Evolutionary conservation across 805 yeast species (phyloP).

Genomic region (Zygosaccharomyces bailii): DNA sequence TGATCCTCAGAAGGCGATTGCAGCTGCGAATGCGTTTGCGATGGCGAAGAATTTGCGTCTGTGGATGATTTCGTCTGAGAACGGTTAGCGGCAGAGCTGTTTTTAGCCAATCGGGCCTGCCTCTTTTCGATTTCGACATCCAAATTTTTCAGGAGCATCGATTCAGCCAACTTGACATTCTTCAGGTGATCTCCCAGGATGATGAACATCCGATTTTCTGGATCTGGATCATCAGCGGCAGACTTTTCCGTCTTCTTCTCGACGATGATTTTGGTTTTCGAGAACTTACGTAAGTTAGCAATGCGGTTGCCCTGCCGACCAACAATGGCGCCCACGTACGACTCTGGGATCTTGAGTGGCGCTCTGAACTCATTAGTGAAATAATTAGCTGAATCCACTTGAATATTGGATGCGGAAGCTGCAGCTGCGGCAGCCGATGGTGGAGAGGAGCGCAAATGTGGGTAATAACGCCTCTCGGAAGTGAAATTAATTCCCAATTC

Average conservation of each 20-base stretch:
- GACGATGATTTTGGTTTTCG: conserved; percentile 77
- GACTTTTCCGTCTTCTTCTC: conserved; percentile 61
- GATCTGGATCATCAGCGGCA: conserved; percentile 33
- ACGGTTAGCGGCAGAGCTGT: background rate
- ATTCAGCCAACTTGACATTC: conserved; percentile 55
- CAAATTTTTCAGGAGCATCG: conserved; percentile 53
- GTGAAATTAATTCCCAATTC: conserved; percentile 26
- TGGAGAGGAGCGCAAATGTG: conserved; percentile 47
- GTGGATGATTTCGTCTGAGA: background rate
- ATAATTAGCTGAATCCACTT: background rate
- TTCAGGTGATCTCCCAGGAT: conserved; percentile 51
- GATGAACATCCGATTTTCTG: conserved; percentile 53
- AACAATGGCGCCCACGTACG: conserved; percentile 83
- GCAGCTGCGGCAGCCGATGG: conserved; percentile 9
- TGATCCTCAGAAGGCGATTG: conserved; percentile 2
- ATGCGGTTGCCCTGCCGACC: conserved; percentile 85
- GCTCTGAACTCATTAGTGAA: conserved; percentile 17
- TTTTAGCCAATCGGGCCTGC: conserved; percentile 17
- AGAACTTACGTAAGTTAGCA: conserved; percentile 73
- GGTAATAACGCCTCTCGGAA: conserved; percentile 48
- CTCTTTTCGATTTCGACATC: conserved; percentile 57
- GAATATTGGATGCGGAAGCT: conserved; percentile 4
- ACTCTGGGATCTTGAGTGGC: conserved; percentile 55
- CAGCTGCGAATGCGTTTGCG: background rate
- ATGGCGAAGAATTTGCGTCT: background rate